Evolutionary conservation across 2,329 filamentous ascomycete genomes (phyloP), one percentile per base, ranked within the genome.

Genomic region (Aspergillus sp.): DNA sequence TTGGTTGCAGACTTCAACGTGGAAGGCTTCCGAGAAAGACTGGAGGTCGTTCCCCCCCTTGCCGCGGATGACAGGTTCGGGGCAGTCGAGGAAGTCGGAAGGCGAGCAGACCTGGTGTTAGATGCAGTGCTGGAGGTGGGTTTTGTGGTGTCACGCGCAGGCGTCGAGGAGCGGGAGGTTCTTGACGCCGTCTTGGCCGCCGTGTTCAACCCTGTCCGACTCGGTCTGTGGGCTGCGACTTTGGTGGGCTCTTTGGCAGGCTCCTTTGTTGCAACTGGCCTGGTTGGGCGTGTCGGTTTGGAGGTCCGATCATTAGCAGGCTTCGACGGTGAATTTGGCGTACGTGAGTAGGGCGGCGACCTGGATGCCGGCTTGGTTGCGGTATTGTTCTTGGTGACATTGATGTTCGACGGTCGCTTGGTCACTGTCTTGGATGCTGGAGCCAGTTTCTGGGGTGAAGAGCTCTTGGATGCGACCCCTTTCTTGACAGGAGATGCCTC

Each of bases 21-120:
- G 3, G 67, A 68, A 13, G 62, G 62, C 46, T 69, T 69, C 40
- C 67, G 62, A 6, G 57, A 56, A 30, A 66, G 54, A 13, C 53
- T 57, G 33, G 54, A 54, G 19, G 50, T 42, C 36, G 38, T 45
- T 12, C 53, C 57, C 10, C 48, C 48, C 51, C 64, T 71, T 7
- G 66, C 62, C 5, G 64, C 56, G 30, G 70, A 67, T 26, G 71
- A 54, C 27, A 65, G 60, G 11, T 68, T 72, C 19, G 68, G 58
- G 5, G 71, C 62, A 7, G 66, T 67, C 39, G 62, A 59, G 13
- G 70, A 68, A 36, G 61, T 53, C 28, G 70, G 64, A 39, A 70
- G 58, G 37, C 69, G 71, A 40, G 59, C 57, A 32, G 70, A 57
- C 37, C 58, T 63, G 28, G 65, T 67, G 7, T 70, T 68, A 26